Conservation (phyloP, 768 basidiomycete genomes). For the Lyophyllum semitale region DNA sequence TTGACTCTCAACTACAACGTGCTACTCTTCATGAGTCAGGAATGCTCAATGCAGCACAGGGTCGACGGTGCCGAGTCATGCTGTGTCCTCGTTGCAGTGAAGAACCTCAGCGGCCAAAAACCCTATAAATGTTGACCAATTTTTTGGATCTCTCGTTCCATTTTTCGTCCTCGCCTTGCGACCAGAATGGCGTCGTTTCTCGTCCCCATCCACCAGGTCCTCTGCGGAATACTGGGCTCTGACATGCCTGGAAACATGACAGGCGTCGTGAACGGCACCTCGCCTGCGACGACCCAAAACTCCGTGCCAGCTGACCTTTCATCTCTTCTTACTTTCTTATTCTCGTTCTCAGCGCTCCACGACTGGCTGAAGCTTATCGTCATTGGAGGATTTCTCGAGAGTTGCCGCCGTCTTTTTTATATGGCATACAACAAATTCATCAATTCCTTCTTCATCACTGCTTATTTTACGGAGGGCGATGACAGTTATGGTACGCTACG, state of each 20-base stretch:
- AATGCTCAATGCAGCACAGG: background rate
- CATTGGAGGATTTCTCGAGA: constrained; percentile 55
- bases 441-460: constrained; percentile 51
- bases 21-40: background rate
- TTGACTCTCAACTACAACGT: background rate
- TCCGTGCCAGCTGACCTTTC: constrained; percentile 10
- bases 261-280: constrained; percentile 44
- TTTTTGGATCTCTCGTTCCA: background rate
- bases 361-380: constrained; percentile 56
- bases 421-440: constrained; percentile 35
- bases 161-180: background rate
- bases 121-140: background rate
- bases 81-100: background rate
- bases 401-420: constrained; percentile 40
- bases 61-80: background rate
- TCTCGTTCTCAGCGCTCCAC: constrained; percentile 44
- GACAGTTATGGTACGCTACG: constrained; percentile 24
- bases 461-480: constrained; percentile 47
- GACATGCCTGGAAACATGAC: constrained; percentile 20
- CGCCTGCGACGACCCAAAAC: background rate
- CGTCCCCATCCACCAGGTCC: constrained; percentile 37
- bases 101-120: background rate
- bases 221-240: constrained; percentile 24
- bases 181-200: constrained; percentile 10
- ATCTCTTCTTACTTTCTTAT: constrained; percentile 18